Base-by-base conservation (phyloP, 2,329 filamentous ascomycete genomes). In the Fusarium begoniae region DNA sequence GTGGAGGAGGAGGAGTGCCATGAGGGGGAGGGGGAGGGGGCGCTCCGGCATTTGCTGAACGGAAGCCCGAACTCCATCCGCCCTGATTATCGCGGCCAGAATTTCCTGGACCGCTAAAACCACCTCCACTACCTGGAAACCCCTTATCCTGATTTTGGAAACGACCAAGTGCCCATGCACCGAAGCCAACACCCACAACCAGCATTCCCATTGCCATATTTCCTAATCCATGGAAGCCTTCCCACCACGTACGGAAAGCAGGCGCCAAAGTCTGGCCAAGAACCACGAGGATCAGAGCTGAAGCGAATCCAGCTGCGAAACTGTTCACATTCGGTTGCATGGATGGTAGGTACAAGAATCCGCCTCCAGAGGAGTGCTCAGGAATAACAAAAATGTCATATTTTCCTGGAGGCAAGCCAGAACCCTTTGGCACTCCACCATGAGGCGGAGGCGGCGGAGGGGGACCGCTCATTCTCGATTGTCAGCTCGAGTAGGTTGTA, bases 331-430 rank as follows among this genome's bases (percentile, higher is more conserved):
- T 94, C 26, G 94, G 93, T 79, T 92, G 90, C 70, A 98, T 83
- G 0, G 95, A 98, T 0, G 96, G 96, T n/a, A 98, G 89, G 82
- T 98, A 98, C 35, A 98, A 86, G 83, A 98, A 98, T 40, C 96
- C 96, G 1, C 91, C 90, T 60, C 96, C 96, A 12, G 95, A 89
- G 17, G 95, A 96, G 82, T 98, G 95, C 53, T 95, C 94, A 13
- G 96, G 96, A 79, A 98, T 95, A 81, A 98, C 93, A 85, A 98
- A 98, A 80, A 98, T 97, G 85, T 98, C 96, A 83, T 98, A 98
- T 81, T 96, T 97, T 63, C 96, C 95, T 3, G 93, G 88, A 6
- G 96, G 96, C 54, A 98, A 86, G 64, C 93, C 92, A 22, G 86
- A 82, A 43, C 90, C 87, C 81, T 92, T 92, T 56, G 94, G 93